Evolutionary conservation across 176 grass and related monocot species (phyloP).

Genomic region (Metroxylon sagu): DNA sequence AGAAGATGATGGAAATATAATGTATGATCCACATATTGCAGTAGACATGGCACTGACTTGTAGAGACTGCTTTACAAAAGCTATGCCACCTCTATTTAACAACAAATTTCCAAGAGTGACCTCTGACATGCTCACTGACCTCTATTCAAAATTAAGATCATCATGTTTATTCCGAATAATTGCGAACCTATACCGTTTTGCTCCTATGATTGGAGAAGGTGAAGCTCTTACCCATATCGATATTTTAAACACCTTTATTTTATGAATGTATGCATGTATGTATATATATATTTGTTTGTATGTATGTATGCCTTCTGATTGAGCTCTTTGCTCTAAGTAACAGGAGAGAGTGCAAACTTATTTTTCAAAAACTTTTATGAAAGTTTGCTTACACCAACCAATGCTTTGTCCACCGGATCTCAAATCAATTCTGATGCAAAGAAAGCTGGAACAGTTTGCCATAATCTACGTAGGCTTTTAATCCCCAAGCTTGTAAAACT

Average conservation of each 20-base stretch:
- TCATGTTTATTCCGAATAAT: constrained; percentile 92
- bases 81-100: constrained; percentile 28
- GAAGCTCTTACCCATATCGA: neutral
- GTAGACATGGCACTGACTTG: constrained; percentile 41
- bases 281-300: neutral
- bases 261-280: neutral
- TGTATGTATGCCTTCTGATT: too few species aligned
- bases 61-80: neutral
- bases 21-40: constrained; percentile 74
- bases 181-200: constrained; percentile 81
- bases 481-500: neutral
- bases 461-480: constrained; percentile 62
- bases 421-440: constrained; percentile 24
- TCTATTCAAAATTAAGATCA: constrained; percentile 77
- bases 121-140: constrained; percentile 36
- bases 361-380: constrained; percentile 75
- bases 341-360: constrained; percentile 92
- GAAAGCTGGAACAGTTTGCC: constrained; percentile 47
- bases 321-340: constrained; percentile 16
- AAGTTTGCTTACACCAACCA: constrained; percentile 36
- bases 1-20: constrained; percentile 79
- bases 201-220: constrained; percentile 95
- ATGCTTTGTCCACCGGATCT: constrained; percentile 12
- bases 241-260: constrained; percentile 11
- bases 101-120: constrained; percentile 43